A percentile compares a stretch with the other conserved stretches of the same genome.
These are phyloP conservation scores for Albugo laibachii DNA, from an alignment of 352 stramenopile genomes.

Conservation along the genomic window DNA sequence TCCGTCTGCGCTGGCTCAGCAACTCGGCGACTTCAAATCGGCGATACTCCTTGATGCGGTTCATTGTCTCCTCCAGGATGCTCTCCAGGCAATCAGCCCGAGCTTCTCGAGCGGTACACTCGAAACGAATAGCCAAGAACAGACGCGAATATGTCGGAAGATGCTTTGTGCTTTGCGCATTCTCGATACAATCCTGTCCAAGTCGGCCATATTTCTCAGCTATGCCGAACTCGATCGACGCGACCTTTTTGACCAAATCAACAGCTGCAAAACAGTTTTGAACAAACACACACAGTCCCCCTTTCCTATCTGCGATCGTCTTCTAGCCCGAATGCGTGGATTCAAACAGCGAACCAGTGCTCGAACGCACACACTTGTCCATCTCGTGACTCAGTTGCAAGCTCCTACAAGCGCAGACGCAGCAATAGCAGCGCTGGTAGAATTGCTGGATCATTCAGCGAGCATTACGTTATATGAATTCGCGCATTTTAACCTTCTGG, in stretches of 20 bases:
- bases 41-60: constrained; percentile 46
- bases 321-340: no score
- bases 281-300: no score
- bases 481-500: constrained; percentile 56
- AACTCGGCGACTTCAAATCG: constrained; percentile 26
- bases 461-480: constrained; percentile 73
- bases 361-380: no score
- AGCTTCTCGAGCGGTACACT: neutral
- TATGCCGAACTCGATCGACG: constrained; percentile 43
- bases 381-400: no score
- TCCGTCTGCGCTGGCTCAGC: constrained; percentile 25
- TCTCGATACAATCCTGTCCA: constrained; percentile 42
- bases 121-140: no score
- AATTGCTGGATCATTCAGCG: constrained; percentile 53
- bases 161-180: constrained; percentile 22
- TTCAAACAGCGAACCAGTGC: no score
- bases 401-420: no score
- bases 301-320: no score
- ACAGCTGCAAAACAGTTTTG: no score
- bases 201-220: constrained; percentile 12
- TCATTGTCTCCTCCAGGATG: constrained; percentile 40
- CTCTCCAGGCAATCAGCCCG: neutral
- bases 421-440: constrained; percentile 22
- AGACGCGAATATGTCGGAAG: neutral
- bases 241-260: constrained; percentile 53